Evolutionary conservation across 768 basidiomycete genomes (phyloP).

Genomic region (Amanita jacksonii): DNA sequence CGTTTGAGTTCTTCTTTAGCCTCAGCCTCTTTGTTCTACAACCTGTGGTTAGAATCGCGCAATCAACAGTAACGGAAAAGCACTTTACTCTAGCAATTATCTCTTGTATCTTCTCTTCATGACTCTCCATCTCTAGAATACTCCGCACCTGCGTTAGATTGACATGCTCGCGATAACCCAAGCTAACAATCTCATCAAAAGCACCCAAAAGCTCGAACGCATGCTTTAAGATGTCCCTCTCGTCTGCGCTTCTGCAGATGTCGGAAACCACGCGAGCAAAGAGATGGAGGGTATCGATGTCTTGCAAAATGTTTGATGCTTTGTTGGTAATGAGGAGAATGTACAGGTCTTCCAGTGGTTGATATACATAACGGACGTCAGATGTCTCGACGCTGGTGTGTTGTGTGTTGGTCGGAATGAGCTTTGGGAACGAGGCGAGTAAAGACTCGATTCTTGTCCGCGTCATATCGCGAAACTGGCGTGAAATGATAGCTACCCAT

Average conservation of each 20-base stretch:
- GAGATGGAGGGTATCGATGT: conserved; percentile 93
- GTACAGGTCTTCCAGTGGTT: conserved; percentile 93
- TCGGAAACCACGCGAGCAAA: conserved; percentile 92
- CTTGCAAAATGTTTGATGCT: conserved; percentile 97
- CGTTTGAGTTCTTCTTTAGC: conserved; percentile 99
- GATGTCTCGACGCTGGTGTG: conserved; percentile 95
- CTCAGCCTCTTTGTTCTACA: conserved; percentile 95
- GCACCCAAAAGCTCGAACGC: conserved; percentile 91
- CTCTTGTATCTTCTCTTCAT: conserved; percentile 94
- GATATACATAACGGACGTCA: conserved; percentile 95
- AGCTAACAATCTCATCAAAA: conserved; percentile 91
- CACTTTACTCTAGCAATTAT: conserved; percentile 83
- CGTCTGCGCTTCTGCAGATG: conserved; percentile 77
- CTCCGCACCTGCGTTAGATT: conserved; percentile 72
- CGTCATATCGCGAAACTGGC: conserved; percentile 92
- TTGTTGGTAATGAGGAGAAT: conserved; percentile 98
- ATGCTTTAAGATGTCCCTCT: conserved; percentile 83
- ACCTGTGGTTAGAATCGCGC: background rate
- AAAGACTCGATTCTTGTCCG: conserved; percentile 90
- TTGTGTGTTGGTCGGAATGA: conserved; percentile 90
- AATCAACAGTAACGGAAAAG: background rate
- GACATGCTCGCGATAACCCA: conserved; percentile 78
- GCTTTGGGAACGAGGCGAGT: conserved; percentile 93
- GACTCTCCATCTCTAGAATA: conserved; percentile 82
- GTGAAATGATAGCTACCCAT: conserved; percentile 78